Base-by-base conservation (phyloP, 2,329 filamentous ascomycete species). In the Neoscytalidium dimidiatum region DNA sequence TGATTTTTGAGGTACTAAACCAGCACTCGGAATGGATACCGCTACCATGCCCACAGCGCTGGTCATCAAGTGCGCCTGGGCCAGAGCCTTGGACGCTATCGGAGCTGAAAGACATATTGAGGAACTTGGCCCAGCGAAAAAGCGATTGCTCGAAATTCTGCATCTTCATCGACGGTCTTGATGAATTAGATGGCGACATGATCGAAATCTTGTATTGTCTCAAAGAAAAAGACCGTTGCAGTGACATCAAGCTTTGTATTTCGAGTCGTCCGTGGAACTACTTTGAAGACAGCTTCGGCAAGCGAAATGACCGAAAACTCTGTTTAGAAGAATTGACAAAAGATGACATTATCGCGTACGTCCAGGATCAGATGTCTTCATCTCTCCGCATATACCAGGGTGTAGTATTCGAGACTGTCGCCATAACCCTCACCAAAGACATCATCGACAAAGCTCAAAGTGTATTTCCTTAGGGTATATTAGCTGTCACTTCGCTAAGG, bases 221-320 rank as follows among this genome's bases (percentile, higher is more conserved):
- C 29, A 19, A 3, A 8, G 61, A 52, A 14, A 63, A 53, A 4
- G 23, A 33, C 33, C 26, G 33, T 28, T 49, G 26, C 5, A 29
- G 17, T 13, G 7, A 52, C 17, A 21, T 60, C 41, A 64, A 68
- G 19, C 7, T 69, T 0, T 69, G 68, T 28, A 13, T 69, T 1
- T 66, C 69, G 5, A 69, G 68, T 23, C 38, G 69, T 11, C 67
- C 49, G 3, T 68, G 62, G 66, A 63, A 56, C 17, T 26, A 17
- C 2, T 70, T 70, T 33, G 63, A 68, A 38, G 62, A 67, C 29
- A 56, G 61, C 8, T 66, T 67, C 35, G 63, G 66, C 2, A 4
- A 21, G 3, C 2, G 6, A 3, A 13, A 1, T 17, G 14, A 33
- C 17, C 48, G 28, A 2, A 52, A 33, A 14, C 48, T 52, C 3